These are phyloP conservation scores for Lactarius sanguifluus DNA, from an alignment of 768 basidiomycete species.

Conservation along the genomic window DNA sequence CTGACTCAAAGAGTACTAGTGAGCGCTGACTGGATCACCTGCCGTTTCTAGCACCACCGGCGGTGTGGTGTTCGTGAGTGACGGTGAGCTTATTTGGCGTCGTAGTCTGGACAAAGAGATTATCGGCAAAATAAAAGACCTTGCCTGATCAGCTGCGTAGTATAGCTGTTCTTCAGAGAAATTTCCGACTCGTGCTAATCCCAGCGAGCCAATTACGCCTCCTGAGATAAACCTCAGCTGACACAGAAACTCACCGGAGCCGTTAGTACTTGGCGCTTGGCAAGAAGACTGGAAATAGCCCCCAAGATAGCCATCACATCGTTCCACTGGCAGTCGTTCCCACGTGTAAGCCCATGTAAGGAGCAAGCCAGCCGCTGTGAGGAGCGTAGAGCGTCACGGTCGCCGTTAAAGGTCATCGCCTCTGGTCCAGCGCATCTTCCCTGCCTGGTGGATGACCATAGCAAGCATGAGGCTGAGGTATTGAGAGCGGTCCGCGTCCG, in stretches of 20 bases:
- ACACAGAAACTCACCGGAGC: too few species aligned
- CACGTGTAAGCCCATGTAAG: too few species aligned
- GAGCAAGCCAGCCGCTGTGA: neutral
- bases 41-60: neutral
- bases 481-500: too few species aligned
- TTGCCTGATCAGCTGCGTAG: neutral
- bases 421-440: too few species aligned
- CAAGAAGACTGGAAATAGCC: too few species aligned
- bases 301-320: too few species aligned
- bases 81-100: neutral
- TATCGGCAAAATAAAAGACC: neutral
- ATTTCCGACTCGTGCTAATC: neutral
- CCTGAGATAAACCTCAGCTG: neutral
- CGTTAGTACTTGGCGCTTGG: too few species aligned
- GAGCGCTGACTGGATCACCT: constrained; percentile 1
- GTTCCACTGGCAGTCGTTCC: neutral
- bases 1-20: neutral
- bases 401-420: neutral
- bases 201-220: neutral
- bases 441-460: too few species aligned
- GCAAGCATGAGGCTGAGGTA: too few species aligned
- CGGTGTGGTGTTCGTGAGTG: neutral
- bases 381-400: neutral
- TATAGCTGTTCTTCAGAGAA: neutral
- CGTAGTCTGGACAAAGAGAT: neutral